A percentile compares a stretch with the other conserved stretches of the same genome.
phyloP scores from a whole-genome alignment of 306 rosid species.

The Cucurbita pepo region DNA sequence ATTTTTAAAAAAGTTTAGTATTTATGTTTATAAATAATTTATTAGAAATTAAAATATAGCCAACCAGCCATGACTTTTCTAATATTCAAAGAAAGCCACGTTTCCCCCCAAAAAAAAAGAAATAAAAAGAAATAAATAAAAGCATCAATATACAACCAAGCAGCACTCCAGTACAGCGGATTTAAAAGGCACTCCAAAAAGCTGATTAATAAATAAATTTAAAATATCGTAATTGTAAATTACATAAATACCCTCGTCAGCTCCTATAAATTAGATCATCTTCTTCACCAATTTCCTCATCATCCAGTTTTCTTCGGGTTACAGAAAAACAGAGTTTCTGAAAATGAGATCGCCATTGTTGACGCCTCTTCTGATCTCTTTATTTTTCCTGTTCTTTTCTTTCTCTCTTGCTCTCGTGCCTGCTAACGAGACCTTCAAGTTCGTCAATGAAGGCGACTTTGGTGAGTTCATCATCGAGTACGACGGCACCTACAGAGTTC shows the following conservation, averaged over 20 bases:
- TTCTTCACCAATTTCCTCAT: not conserved
- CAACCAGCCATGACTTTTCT: not conserved
- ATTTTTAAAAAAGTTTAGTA: too few species aligned
- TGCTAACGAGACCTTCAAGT: constrained; percentile 31
- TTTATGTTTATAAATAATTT: too few species aligned
- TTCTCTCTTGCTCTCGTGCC: constrained; percentile 36
- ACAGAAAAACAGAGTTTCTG: not conserved
- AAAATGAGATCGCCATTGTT: not conserved
- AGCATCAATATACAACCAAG: not conserved
- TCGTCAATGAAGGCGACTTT: constrained; percentile 33
- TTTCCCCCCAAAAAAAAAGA: not conserved
- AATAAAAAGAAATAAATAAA: not conserved
- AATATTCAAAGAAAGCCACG: not conserved
- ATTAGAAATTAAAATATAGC: not conserved
- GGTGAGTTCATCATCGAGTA: constrained; percentile 36
- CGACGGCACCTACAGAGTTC: constrained; percentile 25
- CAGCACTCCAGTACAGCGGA: not conserved
- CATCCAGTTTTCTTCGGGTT: not conserved
- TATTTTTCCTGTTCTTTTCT: not conserved
- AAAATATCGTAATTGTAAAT: not conserved
- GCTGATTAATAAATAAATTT: not conserved
- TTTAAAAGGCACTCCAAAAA: not conserved
- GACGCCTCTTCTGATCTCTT: not conserved
- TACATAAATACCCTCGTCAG: not conserved
- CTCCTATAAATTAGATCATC: not conserved